These are phyloP conservation scores for Silene vulgaris DNA, from an alignment of 179 eudicot genomes.

Conservation along the genomic window DNA sequence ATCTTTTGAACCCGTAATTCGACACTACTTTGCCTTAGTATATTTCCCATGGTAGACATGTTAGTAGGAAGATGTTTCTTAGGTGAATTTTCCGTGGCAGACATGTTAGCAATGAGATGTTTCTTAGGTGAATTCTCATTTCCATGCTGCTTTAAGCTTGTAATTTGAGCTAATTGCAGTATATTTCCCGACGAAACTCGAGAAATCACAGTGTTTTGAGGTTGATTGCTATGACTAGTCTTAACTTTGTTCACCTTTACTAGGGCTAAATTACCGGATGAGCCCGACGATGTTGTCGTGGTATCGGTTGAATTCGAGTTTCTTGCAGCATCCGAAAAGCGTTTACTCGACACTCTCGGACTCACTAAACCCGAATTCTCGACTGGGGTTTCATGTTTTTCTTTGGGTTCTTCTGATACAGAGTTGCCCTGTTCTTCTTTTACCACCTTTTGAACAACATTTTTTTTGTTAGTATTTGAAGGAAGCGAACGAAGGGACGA, in stretches of 20 bases:
- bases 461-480: slow-evolving; percentile 7
- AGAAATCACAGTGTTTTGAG: slow-evolving; percentile 15
- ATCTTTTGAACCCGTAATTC: slow-evolving; percentile 26
- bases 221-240: slow-evolving; percentile 25
- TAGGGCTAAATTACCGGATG: slow-evolving; percentile 25
- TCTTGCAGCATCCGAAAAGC: slow-evolving; percentile 32
- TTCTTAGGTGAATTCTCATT: slow-evolving; percentile 11
- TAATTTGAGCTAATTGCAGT: slow-evolving; percentile 40
- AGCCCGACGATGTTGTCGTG: slow-evolving; percentile 24
- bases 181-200: slow-evolving; percentile 44
- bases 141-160: slow-evolving; percentile 31
- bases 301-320: slow-evolving; percentile 16
- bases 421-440: slow-evolving; percentile 19
- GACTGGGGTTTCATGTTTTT: slow-evolving; percentile 1
- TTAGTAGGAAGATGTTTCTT: background rate
- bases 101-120: background rate
- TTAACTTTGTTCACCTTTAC: slow-evolving; percentile 23
- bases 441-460: background rate
- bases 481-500: slow-evolving; percentile 28
- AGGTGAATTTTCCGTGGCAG: slow-evolving; percentile 11
- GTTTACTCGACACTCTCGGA: slow-evolving; percentile 26
- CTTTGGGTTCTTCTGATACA: slow-evolving; percentile 1
- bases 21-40: slow-evolving; percentile 27
- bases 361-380: slow-evolving; percentile 11
- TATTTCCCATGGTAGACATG: slow-evolving; percentile 28